Evolutionary conservation across 768 basidiomycete species (phyloP).

Genomic region (Pisolithus tinctorius): DNA sequence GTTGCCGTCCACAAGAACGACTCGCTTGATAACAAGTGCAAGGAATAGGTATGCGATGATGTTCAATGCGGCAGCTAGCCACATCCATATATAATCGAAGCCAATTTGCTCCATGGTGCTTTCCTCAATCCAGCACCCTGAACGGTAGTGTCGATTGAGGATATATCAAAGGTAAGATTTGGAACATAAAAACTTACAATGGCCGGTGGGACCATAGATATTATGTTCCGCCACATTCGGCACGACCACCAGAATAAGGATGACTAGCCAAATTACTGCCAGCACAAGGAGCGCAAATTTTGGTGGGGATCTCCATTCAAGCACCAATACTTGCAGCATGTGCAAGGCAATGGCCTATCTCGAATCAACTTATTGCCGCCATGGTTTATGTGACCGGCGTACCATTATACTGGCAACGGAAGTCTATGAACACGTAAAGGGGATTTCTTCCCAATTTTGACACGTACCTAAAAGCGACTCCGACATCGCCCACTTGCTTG

Average conservation of each 20-base stretch:
- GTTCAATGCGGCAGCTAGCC: too few species aligned
- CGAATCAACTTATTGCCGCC: too few species aligned
- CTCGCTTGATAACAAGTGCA: constrained; percentile 22
- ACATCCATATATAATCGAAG: constrained; percentile 22
- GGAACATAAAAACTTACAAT: constrained; percentile 24
- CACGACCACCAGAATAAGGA: too few species aligned
- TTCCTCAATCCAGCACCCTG: constrained; percentile 47
- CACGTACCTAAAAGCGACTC: constrained; percentile 32
- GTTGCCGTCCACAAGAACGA: constrained; percentile 29
- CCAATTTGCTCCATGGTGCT: constrained; percentile 34
- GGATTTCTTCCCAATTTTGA: not conserved
- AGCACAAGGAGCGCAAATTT: too few species aligned
- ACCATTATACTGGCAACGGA: constrained; percentile 12
- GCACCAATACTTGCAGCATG: too few species aligned
- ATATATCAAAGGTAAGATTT: not conserved
- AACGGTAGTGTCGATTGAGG: not conserved
- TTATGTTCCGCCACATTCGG: too few species aligned
- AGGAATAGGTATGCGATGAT: too few species aligned
- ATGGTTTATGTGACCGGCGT: not conserved
- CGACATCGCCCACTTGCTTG: constrained; percentile 35
- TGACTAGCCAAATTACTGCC: too few species aligned
- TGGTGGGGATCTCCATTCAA: too few species aligned
- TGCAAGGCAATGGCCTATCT: too few species aligned
- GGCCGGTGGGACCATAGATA: constrained; percentile 12
- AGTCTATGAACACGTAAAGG: constrained; percentile 1